Percentiles rank a stretch among this genome's conserved stretches.
Conservation (phyloP, 140 eudicot species). For the Anethum foeniculum region DNA sequence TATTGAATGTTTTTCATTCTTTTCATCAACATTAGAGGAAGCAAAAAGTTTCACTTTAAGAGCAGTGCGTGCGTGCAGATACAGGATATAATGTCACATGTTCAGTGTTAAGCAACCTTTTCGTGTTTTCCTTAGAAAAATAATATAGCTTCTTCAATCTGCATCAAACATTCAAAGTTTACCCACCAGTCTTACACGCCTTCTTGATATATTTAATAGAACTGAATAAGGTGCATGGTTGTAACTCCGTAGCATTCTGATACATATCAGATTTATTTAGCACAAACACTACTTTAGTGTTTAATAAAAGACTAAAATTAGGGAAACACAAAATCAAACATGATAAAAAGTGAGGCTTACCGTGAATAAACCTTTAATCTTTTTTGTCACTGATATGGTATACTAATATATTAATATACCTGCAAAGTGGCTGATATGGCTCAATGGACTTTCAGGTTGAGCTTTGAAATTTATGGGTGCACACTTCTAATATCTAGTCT, state of each 20-base stretch:
- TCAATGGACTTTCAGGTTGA: no score
- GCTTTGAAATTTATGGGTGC: no score
- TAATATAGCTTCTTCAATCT: slow-evolving; percentile 81
- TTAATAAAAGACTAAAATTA: no score
- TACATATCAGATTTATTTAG: slow-evolving; percentile 83
- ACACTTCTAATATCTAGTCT: no score
- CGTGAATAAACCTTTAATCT: no score
- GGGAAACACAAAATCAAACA: no score
- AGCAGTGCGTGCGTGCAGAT: slow-evolving; percentile 81
- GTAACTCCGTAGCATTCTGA: slow-evolving; percentile 53
- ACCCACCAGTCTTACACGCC: background rate
- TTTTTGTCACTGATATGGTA: no score
- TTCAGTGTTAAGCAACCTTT: slow-evolving; percentile 57
- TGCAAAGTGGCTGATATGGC: no score
- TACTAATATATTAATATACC: no score
- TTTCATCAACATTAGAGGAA: slow-evolving; percentile 19
- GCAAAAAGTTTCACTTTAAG: slow-evolving; percentile 60
- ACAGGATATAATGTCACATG: slow-evolving; percentile 67
- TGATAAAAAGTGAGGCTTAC: no score
- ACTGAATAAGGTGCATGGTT: slow-evolving; percentile 4
- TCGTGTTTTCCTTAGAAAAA: slow-evolving; percentile 72
- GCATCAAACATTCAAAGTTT: slow-evolving; percentile 20
- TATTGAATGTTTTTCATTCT: slow-evolving; percentile 18
- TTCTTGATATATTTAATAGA: slow-evolving; percentile 1
- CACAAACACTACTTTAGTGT: slow-evolving; percentile 68